Conservation (phyloP, 106 monocot species). For the Dendrobium nobile region DNA sequence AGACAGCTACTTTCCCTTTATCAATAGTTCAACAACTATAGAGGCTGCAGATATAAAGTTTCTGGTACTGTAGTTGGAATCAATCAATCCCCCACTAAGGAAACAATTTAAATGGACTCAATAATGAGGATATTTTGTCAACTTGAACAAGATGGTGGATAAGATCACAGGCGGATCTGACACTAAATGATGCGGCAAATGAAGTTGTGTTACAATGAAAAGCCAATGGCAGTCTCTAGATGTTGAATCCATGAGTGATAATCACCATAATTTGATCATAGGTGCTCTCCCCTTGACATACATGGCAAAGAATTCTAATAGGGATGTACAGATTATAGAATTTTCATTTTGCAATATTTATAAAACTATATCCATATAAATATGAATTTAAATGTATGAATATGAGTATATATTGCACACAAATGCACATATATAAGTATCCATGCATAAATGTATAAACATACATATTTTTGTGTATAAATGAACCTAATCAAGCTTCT, state of each 20-base stretch:
- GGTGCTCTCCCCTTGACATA: not conserved
- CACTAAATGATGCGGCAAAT: not conserved
- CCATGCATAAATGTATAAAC: no score
- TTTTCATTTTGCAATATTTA: no score
- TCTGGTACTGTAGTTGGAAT: not conserved
- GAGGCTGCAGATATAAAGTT: not conserved
- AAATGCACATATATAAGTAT: not conserved
- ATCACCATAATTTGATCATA: not conserved
- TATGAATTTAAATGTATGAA: no score
- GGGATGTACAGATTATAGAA: no score
- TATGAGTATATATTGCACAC: not conserved
- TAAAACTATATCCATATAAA: no score
- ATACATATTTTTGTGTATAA: no score
- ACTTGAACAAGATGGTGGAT: not conserved
- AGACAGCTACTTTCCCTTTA: no score
- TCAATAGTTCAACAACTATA: no score
- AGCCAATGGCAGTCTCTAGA: not conserved
- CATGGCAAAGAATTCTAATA: not conserved
- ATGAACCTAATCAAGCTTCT: no score
- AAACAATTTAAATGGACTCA: not conserved
- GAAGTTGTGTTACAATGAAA: not conserved
- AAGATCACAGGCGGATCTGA: not conserved
- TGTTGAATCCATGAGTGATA: not conserved
- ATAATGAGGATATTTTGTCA: not conserved
- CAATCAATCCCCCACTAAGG: not conserved